A percentile compares a stretch with the other conserved stretches of the same genome.
phyloP scores from a whole-genome alignment of 2,329 filamentous ascomycete species.

The Periconia digitata region DNA sequence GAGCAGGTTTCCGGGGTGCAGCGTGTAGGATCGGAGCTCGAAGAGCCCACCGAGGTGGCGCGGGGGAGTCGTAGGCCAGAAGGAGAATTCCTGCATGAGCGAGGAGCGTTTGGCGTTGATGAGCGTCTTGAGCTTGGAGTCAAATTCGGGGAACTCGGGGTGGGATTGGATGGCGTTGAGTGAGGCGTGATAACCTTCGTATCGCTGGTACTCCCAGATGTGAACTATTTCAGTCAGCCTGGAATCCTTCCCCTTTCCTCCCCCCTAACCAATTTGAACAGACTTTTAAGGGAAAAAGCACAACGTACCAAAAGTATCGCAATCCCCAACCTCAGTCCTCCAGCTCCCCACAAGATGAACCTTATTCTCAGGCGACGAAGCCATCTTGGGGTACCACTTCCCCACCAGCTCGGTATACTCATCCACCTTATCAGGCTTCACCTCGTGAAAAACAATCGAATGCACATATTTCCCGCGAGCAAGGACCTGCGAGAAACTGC shows the following conservation, averaged over 20 bases:
- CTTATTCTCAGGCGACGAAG: slow-evolving; percentile 80
- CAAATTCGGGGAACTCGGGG: slow-evolving; percentile 81
- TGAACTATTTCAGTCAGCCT: slow-evolving; percentile 65
- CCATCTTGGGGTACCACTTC: slow-evolving; percentile 89
- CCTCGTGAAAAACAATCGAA: slow-evolving; percentile 94
- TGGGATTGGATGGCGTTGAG: slow-evolving; percentile 81
- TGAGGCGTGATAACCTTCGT: slow-evolving; percentile 92
- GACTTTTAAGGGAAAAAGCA: neutral
- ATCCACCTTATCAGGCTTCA: slow-evolving; percentile 92
- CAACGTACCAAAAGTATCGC: slow-evolving; percentile 85
- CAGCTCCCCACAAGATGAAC: slow-evolving; percentile 97
- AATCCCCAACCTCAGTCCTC: slow-evolving; percentile 96
- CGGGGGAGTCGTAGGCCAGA: slow-evolving; percentile 95
- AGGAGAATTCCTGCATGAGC: slow-evolving; percentile 99
- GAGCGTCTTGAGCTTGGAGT: slow-evolving; percentile 79
- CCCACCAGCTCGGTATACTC: slow-evolving; percentile 91
- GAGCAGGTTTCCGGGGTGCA: slow-evolving; percentile 91
- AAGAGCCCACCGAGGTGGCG: slow-evolving; percentile 90
- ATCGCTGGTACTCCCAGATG: slow-evolving; percentile 99
- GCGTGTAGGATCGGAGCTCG: slow-evolving; percentile 92
- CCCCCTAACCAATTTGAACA: no score
- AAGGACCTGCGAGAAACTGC: slow-evolving; percentile 91
- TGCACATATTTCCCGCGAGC: slow-evolving; percentile 98
- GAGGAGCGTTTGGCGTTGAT: slow-evolving; percentile 84
- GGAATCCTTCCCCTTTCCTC: no score